Evolutionary conservation across 306 rosid genomes (phyloP), one percentile per base, ranked within the genome.

Genomic region (Malus fusca): DNA sequence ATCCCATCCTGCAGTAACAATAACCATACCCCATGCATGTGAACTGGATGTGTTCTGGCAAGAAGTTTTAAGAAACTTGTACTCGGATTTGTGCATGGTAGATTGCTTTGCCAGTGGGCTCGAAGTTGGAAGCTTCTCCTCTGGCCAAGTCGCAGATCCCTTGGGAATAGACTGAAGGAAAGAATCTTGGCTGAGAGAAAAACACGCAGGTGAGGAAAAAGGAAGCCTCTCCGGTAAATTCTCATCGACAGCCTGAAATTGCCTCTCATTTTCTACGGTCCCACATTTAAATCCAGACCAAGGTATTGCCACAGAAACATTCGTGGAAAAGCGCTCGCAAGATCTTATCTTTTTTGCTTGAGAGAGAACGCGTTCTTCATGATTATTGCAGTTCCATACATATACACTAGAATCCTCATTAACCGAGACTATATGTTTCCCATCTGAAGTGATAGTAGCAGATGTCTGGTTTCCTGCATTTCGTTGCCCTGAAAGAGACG

Each of bases 111-210:
- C 75, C 79, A 66, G 82, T 33, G 87, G 78, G 78, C 88, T 86
- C 18, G 90, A 83, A 40, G 88, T 80, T 28, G 93, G 97, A 87
- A 92, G 98, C 70, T 92, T 92, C 80, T 96, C 99, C 86, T 96
- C 99, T 0, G 99, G 99, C 98, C 99, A 96, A 25, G 99, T 96
- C 31, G 97, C 99, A 4, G 97, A 92, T 46, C 96, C 99, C 86
- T 89, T 92, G 1, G 97, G 89, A 62, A 88, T 85, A 66, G 97
- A 81, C 84, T 88, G 96, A 51, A 88, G 80, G 84, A 84, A 78
- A 74, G 83, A 87, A 72, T 96, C 97, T 43, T 86, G 92, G 79
- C 87, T 84, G 46, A 90, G 67, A 76, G 90, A 87, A 79, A 92
- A 92, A 21, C 87, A 77, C 10, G 91, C 82, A 21, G 93, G 88